Conservation (phyloP, 2,329 filamentous ascomycete genomes). For the Pyrenochaeta sp. region DNA sequence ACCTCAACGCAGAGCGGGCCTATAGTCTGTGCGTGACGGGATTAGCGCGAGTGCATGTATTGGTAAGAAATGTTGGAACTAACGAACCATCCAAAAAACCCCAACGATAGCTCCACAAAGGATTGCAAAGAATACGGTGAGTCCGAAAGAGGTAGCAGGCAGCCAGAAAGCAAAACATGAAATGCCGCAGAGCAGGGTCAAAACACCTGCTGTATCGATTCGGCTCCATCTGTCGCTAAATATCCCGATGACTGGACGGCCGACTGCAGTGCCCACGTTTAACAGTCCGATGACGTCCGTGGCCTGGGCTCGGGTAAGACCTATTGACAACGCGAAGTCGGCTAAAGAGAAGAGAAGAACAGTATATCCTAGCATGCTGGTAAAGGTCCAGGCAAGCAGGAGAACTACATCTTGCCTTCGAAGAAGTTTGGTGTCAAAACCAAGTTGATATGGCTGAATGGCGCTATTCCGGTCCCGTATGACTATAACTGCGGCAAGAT, state of each 20-base stretch:
- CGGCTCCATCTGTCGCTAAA: constrained; percentile 56
- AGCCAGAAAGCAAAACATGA: constrained; percentile 58
- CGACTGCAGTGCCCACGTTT: constrained; percentile 59
- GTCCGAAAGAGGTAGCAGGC: constrained; percentile 53
- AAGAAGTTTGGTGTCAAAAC: constrained; percentile 49
- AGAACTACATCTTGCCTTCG: constrained; percentile 47
- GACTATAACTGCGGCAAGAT: constrained; percentile 37
- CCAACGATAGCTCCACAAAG: constrained; percentile 57
- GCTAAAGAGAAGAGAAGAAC: constrained; percentile 58
- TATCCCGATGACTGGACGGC: constrained; percentile 57
- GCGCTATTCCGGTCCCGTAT: constrained; percentile 46
- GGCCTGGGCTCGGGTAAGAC: constrained; percentile 51
- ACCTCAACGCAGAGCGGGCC: constrained; percentile 53
- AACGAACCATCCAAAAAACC: constrained; percentile 57
- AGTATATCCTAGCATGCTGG: constrained; percentile 59
- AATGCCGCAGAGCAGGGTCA: constrained; percentile 51
- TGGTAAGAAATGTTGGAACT: background rate
- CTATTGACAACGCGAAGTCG: constrained; percentile 56
- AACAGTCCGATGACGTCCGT: constrained; percentile 54
- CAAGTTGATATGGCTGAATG: constrained; percentile 45
- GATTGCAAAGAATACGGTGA: constrained; percentile 56
- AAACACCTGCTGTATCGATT: constrained; percentile 51
- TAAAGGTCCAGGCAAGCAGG: constrained; percentile 54
- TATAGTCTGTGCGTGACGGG: constrained; percentile 42
- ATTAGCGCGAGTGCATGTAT: background rate